Evolutionary conservation across 768 basidiomycete genomes (phyloP), one percentile per base, ranked within the genome.

Genomic region (Kwoniella sp.): DNA sequence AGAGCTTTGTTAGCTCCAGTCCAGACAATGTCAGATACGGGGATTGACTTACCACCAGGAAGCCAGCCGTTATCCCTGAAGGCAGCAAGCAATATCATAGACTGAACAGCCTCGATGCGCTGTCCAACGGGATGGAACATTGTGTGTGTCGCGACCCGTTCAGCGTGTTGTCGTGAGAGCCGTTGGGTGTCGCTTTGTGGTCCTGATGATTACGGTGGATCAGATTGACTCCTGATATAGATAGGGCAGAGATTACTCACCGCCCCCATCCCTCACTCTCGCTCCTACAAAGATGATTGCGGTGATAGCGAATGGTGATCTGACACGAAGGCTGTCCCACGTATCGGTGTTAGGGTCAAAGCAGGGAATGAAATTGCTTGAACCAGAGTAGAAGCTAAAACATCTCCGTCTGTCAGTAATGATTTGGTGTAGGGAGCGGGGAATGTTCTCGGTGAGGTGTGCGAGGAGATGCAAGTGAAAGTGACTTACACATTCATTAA

Each of bases 41-140:
- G 60, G 25, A 10, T 91, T 9, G 40, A n/a, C 40, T 44, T 19
- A 44, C 40, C 92, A 10, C 91, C 90, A 69, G 89, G 92, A 36
- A 96, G 79, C 92, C 92, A 94, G n/a, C 91, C 91, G 71, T 91
- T 91, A 69, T 94, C 91, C 19, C 91, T 92, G 89, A 92, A 97
- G 5, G 92, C 92, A 36, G 93, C 90, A 21, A 95, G 87, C 55
- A 96, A 83, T 62, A 94, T 90, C 90, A 92, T 95, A 9, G 92
- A 89, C 77, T 94, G 93, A 22, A 96, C 88, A 4, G 91, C 91
- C 80, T 97, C 93, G 65, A 87, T 85, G 33, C 91, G 84, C 15
- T 51, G 48, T 66, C 86, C 83, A 22, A 94, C 91, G 12, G 91
- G 90, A 1, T 90, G 86, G 78, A 96, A 97, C 19, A 97, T 83